These are phyloP conservation scores for Trifolium subterraneum DNA, from an alignment of 306 rosid species.

Conservation along the genomic window DNA sequence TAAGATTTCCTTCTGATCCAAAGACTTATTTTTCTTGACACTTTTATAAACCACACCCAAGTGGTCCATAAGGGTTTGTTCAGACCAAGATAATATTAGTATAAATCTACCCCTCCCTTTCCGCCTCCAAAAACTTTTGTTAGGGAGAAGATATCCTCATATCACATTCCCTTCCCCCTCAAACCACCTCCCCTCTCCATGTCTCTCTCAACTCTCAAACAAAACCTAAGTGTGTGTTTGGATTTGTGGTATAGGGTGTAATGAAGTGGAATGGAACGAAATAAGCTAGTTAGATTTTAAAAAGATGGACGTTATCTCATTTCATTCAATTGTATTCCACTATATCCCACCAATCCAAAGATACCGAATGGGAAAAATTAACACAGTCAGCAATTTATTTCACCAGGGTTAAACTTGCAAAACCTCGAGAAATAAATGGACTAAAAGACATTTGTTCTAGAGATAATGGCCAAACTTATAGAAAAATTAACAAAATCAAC, in stretches of 20 bases:
- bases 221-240: neutral
- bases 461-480: neutral
- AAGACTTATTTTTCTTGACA: conserved; percentile 3
- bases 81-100: no score
- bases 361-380: neutral
- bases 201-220: neutral
- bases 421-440: neutral
- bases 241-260: neutral
- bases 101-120: neutral
- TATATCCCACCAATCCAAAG: no score
- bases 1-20: neutral
- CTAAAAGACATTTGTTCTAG: neutral
- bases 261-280: neutral
- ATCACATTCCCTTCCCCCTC: neutral
- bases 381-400: neutral
- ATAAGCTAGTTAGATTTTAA: neutral
- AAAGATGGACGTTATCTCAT: neutral
- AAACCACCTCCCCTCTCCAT: neutral
- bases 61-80: neutral
- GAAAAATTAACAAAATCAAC: neutral
- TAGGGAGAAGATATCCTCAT: neutral
- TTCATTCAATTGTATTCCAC: neutral
- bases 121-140: neutral
- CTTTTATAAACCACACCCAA: conserved; percentile 23
- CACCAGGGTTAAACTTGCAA: neutral